These are phyloP conservation scores for Rosa lucieae DNA, from an alignment of 306 rosid species.

Conservation along the genomic window DNA sequence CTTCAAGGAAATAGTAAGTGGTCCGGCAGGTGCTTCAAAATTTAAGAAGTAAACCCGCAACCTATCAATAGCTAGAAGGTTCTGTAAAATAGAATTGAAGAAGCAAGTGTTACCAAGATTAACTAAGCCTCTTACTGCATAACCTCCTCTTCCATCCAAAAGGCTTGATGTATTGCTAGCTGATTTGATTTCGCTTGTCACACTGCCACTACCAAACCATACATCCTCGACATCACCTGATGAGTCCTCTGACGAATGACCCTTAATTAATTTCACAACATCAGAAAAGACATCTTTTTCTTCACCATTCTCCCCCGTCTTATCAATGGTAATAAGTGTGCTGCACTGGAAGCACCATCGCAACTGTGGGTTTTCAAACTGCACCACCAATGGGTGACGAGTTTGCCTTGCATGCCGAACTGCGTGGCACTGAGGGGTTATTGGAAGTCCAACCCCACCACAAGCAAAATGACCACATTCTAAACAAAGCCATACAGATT, in stretches of 20 bases:
- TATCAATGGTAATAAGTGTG: slow-evolving; percentile 56
- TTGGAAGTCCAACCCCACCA: slow-evolving; percentile 88
- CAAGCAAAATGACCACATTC: slow-evolving; percentile 79
- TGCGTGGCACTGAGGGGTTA: slow-evolving; percentile 53
- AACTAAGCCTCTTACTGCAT: slow-evolving; percentile 66
- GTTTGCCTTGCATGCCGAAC: slow-evolving; percentile 64
- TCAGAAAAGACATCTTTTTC: slow-evolving; percentile 45
- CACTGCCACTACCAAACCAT: slow-evolving; percentile 45
- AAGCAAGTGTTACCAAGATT: slow-evolving; percentile 98
- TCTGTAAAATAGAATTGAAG: slow-evolving; percentile 89
- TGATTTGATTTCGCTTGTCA: slow-evolving; percentile 53
- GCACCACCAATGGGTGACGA: slow-evolving; percentile 66
- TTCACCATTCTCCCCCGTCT: slow-evolving; percentile 56
- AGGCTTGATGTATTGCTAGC: slow-evolving; percentile 27
- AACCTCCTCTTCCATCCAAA: slow-evolving; percentile 52
- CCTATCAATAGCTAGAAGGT: slow-evolving; percentile 70
- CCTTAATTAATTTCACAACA: slow-evolving; percentile 64
- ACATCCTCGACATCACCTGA: slow-evolving; percentile 44
- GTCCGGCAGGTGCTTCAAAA: slow-evolving; percentile 58
- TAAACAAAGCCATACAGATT: slow-evolving; percentile 88
- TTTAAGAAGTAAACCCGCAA: slow-evolving; percentile 58
- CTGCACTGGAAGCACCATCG: slow-evolving; percentile 89
- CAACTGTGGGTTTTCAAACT: slow-evolving; percentile 65
- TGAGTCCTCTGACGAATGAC: slow-evolving; percentile 37
- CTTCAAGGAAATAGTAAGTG: slow-evolving; percentile 71